Conservation (phyloP, 148 eudicot genomes). For the Cornus kousa region DNA sequence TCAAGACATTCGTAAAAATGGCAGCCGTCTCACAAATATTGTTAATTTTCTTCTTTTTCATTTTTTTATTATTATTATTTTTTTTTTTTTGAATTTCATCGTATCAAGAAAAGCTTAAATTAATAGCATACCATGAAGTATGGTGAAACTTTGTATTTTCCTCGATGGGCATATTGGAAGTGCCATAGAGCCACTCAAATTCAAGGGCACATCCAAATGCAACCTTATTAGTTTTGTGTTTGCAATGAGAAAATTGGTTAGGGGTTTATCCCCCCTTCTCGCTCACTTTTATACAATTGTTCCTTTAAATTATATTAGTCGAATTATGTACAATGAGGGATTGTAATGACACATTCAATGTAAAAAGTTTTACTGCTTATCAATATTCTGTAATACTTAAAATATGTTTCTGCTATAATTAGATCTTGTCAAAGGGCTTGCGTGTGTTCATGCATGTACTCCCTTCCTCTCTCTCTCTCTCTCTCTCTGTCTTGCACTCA, state of each 20-base stretch:
- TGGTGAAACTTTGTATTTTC: neutral
- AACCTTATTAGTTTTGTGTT: no score
- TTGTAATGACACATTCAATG: neutral
- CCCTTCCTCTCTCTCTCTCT: neutral
- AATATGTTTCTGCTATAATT: neutral
- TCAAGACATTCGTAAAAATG: neutral
- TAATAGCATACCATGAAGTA: neutral
- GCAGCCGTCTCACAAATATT: neutral
- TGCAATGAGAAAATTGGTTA: no score
- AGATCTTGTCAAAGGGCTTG: neutral
- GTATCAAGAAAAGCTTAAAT: neutral
- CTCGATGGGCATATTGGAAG: neutral
- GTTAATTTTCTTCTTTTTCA: neutral
- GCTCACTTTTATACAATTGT: neutral
- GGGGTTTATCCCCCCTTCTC: no score
- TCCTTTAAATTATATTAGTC: no score
- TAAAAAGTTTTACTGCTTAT: neutral
- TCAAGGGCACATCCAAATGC: no score
- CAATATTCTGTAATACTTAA: neutral
- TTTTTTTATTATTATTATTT: no score
- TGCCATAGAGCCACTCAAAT: no score
- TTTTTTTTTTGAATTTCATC: neutral
- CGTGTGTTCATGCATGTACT: neutral
- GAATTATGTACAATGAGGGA: neutral
- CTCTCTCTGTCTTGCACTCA: no score